Conservation (phyloP, 306 rosid genomes). For the Rosa rugosa region DNA sequence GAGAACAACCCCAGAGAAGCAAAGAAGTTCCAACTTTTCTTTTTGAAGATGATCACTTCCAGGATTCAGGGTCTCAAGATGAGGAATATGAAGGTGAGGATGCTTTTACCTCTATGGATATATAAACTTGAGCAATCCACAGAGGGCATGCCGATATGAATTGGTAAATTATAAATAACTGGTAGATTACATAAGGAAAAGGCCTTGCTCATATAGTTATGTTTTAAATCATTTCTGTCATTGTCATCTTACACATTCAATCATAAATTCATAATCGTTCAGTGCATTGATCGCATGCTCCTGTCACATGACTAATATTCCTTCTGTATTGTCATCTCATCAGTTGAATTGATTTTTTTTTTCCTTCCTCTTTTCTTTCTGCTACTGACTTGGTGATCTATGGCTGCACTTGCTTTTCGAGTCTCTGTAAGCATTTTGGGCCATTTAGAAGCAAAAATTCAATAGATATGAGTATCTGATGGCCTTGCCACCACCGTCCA, state of each 20-base stretch:
- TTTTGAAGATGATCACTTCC: constrained; percentile 47
- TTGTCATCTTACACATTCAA: not conserved
- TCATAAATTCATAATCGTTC: not conserved
- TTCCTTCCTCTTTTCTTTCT: not conserved
- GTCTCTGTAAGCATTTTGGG: not conserved
- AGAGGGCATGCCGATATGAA: not conserved
- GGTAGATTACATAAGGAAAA: not conserved
- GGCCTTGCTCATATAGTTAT: not conserved
- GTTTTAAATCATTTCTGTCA: not conserved
- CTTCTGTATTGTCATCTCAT: not conserved
- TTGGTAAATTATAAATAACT: not conserved
- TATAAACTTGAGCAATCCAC: not conserved
- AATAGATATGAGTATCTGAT: not conserved
- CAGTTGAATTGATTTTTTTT: not conserved
- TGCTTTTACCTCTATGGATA: constrained; percentile 43
- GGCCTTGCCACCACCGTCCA: constrained; percentile 12
- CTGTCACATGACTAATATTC: not conserved
- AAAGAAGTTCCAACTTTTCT: constrained; percentile 59
- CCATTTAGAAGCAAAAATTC: constrained; percentile 8
- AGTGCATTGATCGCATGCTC: not conserved
- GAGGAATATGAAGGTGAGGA: constrained; percentile 35
- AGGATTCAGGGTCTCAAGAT: constrained; percentile 41
- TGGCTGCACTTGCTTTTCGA: not conserved
- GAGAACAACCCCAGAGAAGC: constrained; percentile 43
- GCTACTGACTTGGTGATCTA: not conserved